phyloP scores from a whole-genome alignment of 495 filamentous ascomycete genomes.

The Daldinia loculata region DNA sequence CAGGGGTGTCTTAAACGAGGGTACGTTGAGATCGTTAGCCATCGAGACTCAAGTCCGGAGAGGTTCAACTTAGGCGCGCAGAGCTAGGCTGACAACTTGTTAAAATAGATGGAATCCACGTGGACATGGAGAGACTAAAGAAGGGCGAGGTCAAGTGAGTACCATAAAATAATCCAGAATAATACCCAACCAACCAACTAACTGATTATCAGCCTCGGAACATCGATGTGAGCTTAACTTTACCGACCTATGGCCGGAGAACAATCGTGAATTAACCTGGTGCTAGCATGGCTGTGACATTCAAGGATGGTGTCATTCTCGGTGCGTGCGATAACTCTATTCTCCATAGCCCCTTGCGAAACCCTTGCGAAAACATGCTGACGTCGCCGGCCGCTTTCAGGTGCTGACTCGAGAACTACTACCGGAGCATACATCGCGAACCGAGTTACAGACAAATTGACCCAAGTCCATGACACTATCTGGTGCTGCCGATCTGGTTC shows the following conservation, averaged over 20 bases:
- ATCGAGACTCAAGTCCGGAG: slow-evolving; percentile 12
- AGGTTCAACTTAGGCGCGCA: slow-evolving; percentile 15
- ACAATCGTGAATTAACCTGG: slow-evolving; percentile 43
- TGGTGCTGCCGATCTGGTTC: slow-evolving; percentile 99
- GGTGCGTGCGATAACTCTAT: slow-evolving; percentile 56
- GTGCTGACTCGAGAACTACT: slow-evolving; percentile 97
- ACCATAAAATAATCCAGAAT: neutral
- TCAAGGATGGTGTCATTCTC: slow-evolving; percentile 95
- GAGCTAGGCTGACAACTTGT: slow-evolving; percentile 16
- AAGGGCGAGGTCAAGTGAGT: slow-evolving; percentile 87
- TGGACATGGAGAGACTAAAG: slow-evolving; percentile 97
- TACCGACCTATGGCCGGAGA: slow-evolving; percentile 14
- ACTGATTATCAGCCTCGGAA: slow-evolving; percentile 78
- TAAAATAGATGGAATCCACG: slow-evolving; percentile 89
- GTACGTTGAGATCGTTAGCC: slow-evolving; percentile 50
- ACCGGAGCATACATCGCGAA: slow-evolving; percentile 99
- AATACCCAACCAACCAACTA: slow-evolving; percentile 43
- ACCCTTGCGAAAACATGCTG: slow-evolving; percentile 17
- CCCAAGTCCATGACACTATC: slow-evolving; percentile 97
- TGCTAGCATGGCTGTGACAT: slow-evolving; percentile 88
- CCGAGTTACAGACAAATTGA: slow-evolving; percentile 98
- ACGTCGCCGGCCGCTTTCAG: slow-evolving; percentile 44
- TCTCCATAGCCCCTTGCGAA: neutral
- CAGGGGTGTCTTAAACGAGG: slow-evolving; percentile 77
- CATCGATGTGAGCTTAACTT: slow-evolving; percentile 82